These are phyloP conservation scores for Coemansia sp. DNA, from an alignment of 192 early-diverging fungal species.

Conservation along the genomic window DNA sequence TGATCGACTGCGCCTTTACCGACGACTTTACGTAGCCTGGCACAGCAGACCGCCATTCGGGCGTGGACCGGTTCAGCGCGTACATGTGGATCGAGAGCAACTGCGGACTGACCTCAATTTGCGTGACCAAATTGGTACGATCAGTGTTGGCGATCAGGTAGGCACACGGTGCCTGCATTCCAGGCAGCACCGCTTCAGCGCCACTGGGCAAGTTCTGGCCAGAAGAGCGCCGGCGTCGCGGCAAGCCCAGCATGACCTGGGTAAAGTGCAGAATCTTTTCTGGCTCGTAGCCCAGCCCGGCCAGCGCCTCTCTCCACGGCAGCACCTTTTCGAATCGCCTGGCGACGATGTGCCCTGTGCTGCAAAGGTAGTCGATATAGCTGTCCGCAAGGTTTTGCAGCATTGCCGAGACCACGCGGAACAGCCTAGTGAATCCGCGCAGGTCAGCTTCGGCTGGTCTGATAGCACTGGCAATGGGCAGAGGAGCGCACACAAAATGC, in stretches of 20 bases:
- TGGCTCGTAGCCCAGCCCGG: slow-evolving; percentile 32
- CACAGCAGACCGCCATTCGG: slow-evolving; percentile 53
- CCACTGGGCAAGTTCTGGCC: not conserved
- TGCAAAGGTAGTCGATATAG: slow-evolving; percentile 55
- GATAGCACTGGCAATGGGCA: slow-evolving; percentile 40
- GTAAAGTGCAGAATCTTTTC: slow-evolving; percentile 34
- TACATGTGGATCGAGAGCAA: slow-evolving; percentile 54
- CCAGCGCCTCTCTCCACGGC: slow-evolving; percentile 42
- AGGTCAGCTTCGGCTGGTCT: slow-evolving; percentile 30
- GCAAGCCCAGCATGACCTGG: slow-evolving; percentile 18
- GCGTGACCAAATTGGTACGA: slow-evolving; percentile 48
- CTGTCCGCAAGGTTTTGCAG: slow-evolving; percentile 52
- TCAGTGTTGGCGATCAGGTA: slow-evolving; percentile 54
- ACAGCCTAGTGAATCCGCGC: slow-evolving; percentile 39
- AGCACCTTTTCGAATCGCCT: slow-evolving; percentile 37
- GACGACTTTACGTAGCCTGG: slow-evolving; percentile 50
- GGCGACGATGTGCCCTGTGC: slow-evolving; percentile 46
- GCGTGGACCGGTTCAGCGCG: slow-evolving; percentile 47
- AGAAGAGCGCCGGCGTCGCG: slow-evolving; percentile 12
- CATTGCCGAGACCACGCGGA: slow-evolving; percentile 47
- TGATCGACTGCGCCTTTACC: slow-evolving; percentile 43
- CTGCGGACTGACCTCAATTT: slow-evolving; percentile 44
- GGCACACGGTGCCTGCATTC: slow-evolving; percentile 40
- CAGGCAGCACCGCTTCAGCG: slow-evolving; percentile 27
- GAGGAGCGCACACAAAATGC: slow-evolving; percentile 54